phyloP scores from a whole-genome alignment of 495 filamentous ascomycete species.

The Trypethelium eluteriae region DNA sequence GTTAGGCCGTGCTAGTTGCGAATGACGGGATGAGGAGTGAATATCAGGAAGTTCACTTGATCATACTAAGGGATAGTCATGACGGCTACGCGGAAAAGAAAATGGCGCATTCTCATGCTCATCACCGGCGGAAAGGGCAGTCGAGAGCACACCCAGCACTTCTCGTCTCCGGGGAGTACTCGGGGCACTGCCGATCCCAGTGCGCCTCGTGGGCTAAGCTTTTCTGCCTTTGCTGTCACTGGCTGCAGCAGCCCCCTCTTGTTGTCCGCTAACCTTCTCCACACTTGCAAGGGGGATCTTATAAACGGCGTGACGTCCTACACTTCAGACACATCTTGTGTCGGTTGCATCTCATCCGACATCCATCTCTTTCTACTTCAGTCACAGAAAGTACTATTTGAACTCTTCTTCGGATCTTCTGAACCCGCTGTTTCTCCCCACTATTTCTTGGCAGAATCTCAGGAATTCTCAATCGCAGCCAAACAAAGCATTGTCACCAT shows the following conservation, averaged over 20 bases:
- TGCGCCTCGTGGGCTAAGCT: not conserved
- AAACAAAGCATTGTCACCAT: constrained; percentile 4
- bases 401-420: not conserved
- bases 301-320: constrained; percentile 3
- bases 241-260: not conserved
- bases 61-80: not conserved
- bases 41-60: no score
- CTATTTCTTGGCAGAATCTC: not conserved
- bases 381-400: not conserved
- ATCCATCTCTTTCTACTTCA: not conserved
- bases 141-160: no score
- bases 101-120: not conserved
- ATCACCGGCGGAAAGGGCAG: not conserved
- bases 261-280: not conserved
- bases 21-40: no score
- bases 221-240: constrained; percentile 3
- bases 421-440: not conserved
- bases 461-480: not conserved
- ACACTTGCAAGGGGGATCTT: not conserved
- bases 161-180: no score
- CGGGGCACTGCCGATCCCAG: not conserved
- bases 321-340: not conserved
- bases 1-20: no score
- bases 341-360: not conserved
- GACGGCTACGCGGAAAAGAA: not conserved